Percentiles rank a stretch among this genome's conserved stretches.
Conservation (phyloP, 176 grass and related monocot species). For the Oryza brachyantha region DNA sequence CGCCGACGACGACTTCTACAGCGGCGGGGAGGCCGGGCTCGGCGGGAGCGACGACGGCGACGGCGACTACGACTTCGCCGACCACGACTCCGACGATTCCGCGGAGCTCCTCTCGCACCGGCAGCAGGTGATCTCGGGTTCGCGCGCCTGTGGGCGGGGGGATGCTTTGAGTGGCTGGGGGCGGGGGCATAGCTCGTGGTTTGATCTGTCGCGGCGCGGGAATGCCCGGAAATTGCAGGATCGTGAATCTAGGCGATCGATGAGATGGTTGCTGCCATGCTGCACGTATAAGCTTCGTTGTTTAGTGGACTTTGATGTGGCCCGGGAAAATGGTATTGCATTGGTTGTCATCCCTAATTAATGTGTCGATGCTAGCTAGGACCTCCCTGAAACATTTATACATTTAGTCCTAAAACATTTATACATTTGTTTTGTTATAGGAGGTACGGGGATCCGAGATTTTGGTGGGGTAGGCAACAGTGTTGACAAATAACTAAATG, state of each 20-base stretch:
- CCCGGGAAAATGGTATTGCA: slow-evolving; percentile 11
- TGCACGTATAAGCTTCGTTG: background rate
- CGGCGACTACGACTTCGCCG: slow-evolving; percentile 92
- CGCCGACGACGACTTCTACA: slow-evolving; percentile 80
- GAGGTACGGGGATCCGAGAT: background rate
- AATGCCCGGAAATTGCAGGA: slow-evolving; percentile 14
- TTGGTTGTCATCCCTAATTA: background rate
- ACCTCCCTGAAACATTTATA: background rate
- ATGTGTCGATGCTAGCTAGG: slow-evolving; percentile 17
- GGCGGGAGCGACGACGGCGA: slow-evolving; percentile 84
- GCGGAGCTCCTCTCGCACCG: slow-evolving; percentile 62
- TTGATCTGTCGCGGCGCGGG: slow-evolving; percentile 15
- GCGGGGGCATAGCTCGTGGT: background rate
- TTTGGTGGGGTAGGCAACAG: background rate
- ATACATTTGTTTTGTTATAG: background rate
- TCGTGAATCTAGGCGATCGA: slow-evolving; percentile 33
- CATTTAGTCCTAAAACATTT: background rate
- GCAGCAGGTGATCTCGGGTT: slow-evolving; percentile 65
- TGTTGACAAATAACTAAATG: background rate
- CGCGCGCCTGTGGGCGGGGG: background rate
- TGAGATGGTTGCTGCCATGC: background rate
- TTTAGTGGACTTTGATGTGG: background rate
- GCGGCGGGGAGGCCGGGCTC: slow-evolving; percentile 68
- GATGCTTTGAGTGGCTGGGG: background rate
- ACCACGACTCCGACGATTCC: slow-evolving; percentile 84